Evolutionary conservation across 345 rosid genomes (phyloP).

Genomic region (Arabis alpina): DNA sequence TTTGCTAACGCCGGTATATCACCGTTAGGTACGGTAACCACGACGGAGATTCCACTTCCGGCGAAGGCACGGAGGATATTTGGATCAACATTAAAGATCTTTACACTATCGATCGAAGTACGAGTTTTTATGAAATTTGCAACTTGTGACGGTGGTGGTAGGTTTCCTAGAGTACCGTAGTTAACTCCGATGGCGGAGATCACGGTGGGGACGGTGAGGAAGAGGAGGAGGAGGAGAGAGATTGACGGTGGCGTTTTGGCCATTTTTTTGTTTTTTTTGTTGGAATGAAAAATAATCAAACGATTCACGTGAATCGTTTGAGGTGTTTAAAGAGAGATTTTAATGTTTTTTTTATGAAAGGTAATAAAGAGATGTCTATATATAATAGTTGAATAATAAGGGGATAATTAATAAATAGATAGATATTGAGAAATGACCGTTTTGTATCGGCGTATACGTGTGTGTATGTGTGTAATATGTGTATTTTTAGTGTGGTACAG

Average conservation of each 20-base stretch:
- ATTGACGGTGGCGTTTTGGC: constrained; percentile 28
- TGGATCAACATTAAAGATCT: constrained; percentile 69
- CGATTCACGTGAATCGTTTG: constrained; percentile 47
- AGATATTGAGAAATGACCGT: constrained; percentile 22
- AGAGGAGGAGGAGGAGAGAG: constrained; percentile 44
- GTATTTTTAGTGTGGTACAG: constrained; percentile 31
- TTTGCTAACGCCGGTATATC: constrained; percentile 61
- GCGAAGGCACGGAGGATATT: constrained; percentile 79
- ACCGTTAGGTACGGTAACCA: constrained; percentile 61
- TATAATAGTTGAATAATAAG: too few relatives aligned
- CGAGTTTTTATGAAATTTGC: constrained; percentile 65
- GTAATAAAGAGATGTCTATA: background rate
- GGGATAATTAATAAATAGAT: background rate
- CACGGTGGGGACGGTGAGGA: constrained; percentile 48
- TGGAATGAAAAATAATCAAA: constrained; percentile 9
- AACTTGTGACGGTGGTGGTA: constrained; percentile 72
- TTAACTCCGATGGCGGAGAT: constrained; percentile 69
- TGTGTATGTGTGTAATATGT: constrained; percentile 22
- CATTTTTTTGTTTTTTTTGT: constrained; percentile 23
- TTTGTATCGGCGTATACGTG: constrained; percentile 25
- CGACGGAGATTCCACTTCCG: constrained; percentile 56
- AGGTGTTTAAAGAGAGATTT: constrained; percentile 17
- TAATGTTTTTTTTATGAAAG: background rate
- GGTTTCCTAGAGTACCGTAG: constrained; percentile 82
- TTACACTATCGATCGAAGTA: constrained; percentile 68